A percentile compares a stretch with the other conserved stretches of the same genome.
These are phyloP conservation scores for Daldinia sp. DNA, from an alignment of 2,329 filamentous ascomycete species.

Conservation along the genomic window DNA sequence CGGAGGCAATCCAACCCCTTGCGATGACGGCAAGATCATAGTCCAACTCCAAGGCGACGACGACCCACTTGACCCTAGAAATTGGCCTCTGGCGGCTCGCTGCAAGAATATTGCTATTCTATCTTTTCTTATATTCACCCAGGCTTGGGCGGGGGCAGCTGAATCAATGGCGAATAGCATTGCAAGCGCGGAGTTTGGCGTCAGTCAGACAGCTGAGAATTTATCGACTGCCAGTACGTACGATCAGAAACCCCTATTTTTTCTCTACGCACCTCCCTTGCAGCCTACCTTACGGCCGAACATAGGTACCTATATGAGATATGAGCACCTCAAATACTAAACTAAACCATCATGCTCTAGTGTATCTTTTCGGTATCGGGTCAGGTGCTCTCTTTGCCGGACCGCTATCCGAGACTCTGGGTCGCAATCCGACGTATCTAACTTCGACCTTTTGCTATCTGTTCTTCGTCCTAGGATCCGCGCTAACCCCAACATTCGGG, in stretches of 20 bases:
- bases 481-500: slow-evolving; percentile 55
- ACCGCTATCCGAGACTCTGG: slow-evolving; percentile 58
- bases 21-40: slow-evolving; percentile 34
- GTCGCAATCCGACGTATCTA: slow-evolving; percentile 59
- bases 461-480: slow-evolving; percentile 58
- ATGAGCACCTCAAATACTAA: not conserved
- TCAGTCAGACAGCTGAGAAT: slow-evolving; percentile 54
- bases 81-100: slow-evolving; percentile 50
- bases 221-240: slow-evolving; percentile 51
- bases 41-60: slow-evolving; percentile 46
- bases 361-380: slow-evolving; percentile 59
- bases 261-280: too few relatives aligned
- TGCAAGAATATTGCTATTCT: slow-evolving; percentile 48
- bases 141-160: slow-evolving; percentile 57
- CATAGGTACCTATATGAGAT: too few relatives aligned
- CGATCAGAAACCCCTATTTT: not conserved
- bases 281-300: too few relatives aligned
- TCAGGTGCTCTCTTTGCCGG: slow-evolving; percentile 57
- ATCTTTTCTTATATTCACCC: slow-evolving; percentile 54
- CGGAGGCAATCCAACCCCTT: not conserved
- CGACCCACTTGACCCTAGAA: slow-evolving; percentile 56
- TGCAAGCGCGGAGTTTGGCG: slow-evolving; percentile 52
- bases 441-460: slow-evolving; percentile 55
- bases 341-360: not conserved
- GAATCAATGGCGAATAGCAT: slow-evolving; percentile 55